A percentile compares a stretch with the other conserved stretches of the same genome.
Evolutionary conservation across 1,139 yeast genomes (phyloP).

Genomic region (Nakaseomyces bracarensis): DNA sequence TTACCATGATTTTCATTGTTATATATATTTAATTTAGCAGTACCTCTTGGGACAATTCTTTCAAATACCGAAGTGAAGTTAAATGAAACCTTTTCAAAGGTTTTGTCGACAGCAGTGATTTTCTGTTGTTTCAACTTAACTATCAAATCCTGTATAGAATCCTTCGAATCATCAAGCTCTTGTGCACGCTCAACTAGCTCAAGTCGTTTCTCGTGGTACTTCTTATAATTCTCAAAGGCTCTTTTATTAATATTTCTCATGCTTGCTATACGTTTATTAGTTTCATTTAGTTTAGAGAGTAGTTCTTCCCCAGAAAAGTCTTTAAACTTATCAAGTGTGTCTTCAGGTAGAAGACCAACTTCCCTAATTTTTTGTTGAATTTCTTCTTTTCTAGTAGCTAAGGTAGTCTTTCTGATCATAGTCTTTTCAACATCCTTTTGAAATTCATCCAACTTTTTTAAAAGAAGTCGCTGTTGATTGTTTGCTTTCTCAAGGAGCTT

Average conservation of each 20-base stretch:
- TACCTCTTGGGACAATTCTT: conserved; percentile 75
- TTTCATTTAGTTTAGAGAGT: conserved; percentile 45
- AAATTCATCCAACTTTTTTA: conserved; percentile 52
- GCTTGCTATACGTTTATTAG: conserved; percentile 51
- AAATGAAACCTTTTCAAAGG: conserved; percentile 76
- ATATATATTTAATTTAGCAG: conserved; percentile 63
- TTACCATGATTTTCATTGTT: conserved; percentile 10
- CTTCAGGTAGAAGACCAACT: conserved; percentile 81
- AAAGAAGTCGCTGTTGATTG: conserved; percentile 46
- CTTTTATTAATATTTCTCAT: conserved; percentile 80
- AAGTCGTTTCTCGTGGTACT: conserved; percentile 65
- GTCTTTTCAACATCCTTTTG: conserved; percentile 61
- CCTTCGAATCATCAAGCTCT: conserved; percentile 64
- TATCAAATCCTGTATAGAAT: conserved; percentile 66
- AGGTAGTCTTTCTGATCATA: conserved; percentile 54
- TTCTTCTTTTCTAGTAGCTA: conserved; percentile 60
- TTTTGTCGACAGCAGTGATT: conserved; percentile 69
- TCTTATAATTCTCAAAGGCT: conserved; percentile 77
- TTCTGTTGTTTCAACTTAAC: conserved; percentile 73
- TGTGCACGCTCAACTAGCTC: conserved; percentile 55
- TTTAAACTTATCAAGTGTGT: conserved; percentile 52
- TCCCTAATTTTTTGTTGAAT: conserved; percentile 68
- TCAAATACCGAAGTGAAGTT: conserved; percentile 71
- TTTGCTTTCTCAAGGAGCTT: conserved; percentile 43
- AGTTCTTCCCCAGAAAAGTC: conserved; percentile 44